Base-by-base conservation (phyloP, 164 flowering plant species). In the Magnolia changhungtana region DNA sequence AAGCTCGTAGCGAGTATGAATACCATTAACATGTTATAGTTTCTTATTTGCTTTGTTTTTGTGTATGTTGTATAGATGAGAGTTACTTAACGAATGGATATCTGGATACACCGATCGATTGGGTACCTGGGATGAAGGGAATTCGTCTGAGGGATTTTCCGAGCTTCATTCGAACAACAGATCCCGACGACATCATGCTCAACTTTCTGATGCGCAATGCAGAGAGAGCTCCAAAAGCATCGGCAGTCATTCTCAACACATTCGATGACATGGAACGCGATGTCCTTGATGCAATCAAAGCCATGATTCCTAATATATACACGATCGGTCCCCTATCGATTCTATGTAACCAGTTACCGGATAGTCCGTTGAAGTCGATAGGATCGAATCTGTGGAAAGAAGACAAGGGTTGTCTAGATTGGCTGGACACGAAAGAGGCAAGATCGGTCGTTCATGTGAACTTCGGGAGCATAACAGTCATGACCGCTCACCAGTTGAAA, bases 371-470 rank as follows among this genome's bases (percentile, higher is more conserved):
- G 50, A 21, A 71, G 5, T 70, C 59, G 16, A 63, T 63, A 10
- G 67, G 59, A 11, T 10, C 74, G 0, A 76, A 19, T 29, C 63
- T 85, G 11, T 86, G 89, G 89, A 82, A 82, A 65, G 84, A 86
- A 73, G 83, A 84, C 2, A 18, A 67, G 18, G 45, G 45, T 37
- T 83, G 86, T 52, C 16, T 85, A 2, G 78, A 76, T 0, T 87
- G 89, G 89, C 80, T 87, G 4, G 78, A 82, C 58, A 49, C 64
- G 2, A 75, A 73, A 55, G 76, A 74, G 14, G 55, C 75, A 49
- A 72, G 72, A 14, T 82, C 87, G 0, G 86, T 84, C 14, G 69
- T 86, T n/a, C 83, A 81, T 64, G 81, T 83, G 73, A 86, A 85
- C n/a, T 85, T 82, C 63, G 89, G 88, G 1, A 85, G 86, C 77